Base-by-base conservation (phyloP, 2,329 filamentous ascomycete genomes). In the Aspergillus fischeri region DNA sequence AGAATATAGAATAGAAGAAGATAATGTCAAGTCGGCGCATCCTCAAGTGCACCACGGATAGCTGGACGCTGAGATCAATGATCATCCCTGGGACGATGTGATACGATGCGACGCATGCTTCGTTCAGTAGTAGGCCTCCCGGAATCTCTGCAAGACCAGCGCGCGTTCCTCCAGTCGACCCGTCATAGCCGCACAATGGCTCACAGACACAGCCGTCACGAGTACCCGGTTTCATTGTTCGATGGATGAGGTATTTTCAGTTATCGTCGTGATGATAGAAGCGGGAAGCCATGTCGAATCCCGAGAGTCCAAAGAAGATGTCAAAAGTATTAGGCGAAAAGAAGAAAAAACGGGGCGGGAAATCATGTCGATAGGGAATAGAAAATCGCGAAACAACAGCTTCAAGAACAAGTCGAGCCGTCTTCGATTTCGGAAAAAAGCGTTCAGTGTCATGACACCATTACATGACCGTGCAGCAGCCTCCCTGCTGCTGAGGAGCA, bases 401-500 rank as follows among this genome's bases (percentile, higher is more conserved):
- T 62, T 60, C 60, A 58, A 56, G 60, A 57, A 64, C 62, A 66
- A 65, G 60, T 65, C 60, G 59, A 60, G 58, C 49, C 54, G 53
- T 63, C 55, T 56, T 57, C 54, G 54, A 60, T 47, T 57, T 55
- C 27, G 53, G 54, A 49, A 41, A 52, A 54, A 60, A 54, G 32
- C 56, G 54, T 55, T 56, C 57, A 59, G 60, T 65, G 66, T 70
- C 68, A 68, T 70, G 65, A 65, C 59, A 52, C 63, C 67, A 67
- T 80, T 83, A 97, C 93, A 97, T 97, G 78, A 99, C 87, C 70
- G 89, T 83, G 81, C 94, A 99, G 86, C 94, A 99, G 70, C 92
- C 90, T 73, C 87, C 89, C 56, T 85, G 91, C 80, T 95, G 91
- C 81, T 95, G 93, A 66, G 93, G 93, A 70, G 93, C 92, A 75